A percentile compares a stretch with the other conserved stretches of the same genome.
These are phyloP conservation scores for Sodiomyces alkalinus DNA, from an alignment of 2,329 filamentous ascomycete species.

Conservation along the genomic window DNA sequence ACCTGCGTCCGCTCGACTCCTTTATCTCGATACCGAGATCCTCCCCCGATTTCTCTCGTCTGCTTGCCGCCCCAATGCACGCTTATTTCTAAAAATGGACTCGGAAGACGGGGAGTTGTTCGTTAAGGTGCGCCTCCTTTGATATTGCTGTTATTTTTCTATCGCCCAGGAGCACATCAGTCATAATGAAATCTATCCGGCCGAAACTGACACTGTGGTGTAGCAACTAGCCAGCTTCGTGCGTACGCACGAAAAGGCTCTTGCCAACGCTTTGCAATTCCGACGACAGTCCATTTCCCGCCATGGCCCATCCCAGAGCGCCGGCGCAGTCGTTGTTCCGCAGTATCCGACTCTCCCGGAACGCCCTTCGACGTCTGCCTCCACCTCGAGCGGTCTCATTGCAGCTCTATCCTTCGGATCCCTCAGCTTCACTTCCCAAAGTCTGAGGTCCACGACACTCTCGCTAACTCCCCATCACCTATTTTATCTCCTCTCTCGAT, in stretches of 20 bases:
- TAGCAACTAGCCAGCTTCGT: constrained; percentile 94
- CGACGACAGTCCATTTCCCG: constrained; percentile 55
- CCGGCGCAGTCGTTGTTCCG: constrained; percentile 40
- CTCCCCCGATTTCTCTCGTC: too few species aligned
- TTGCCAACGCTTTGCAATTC: constrained; percentile 88
- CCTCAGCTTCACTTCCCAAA: constrained; percentile 71
- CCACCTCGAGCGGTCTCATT: constrained; percentile 61
- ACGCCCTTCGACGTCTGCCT: constrained; percentile 48
- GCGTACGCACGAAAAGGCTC: constrained; percentile 89
- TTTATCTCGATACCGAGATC: too few species aligned
- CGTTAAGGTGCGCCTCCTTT: constrained; percentile 50
- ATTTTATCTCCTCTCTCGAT: constrained; percentile 88
- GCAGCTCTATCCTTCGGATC: constrained; percentile 77
- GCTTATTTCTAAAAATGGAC: constrained; percentile 49
- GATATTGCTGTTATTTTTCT: neutral
- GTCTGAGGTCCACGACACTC: constrained; percentile 76
- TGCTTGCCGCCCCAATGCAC: constrained; percentile 37
- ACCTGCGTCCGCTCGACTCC: too few species aligned
- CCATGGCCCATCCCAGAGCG: constrained; percentile 53
- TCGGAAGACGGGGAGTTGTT: constrained; percentile 83
- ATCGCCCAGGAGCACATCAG: neutral
- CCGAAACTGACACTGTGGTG: constrained; percentile 16
- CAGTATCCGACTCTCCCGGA: constrained; percentile 42
- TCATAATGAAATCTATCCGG: constrained; percentile 3
- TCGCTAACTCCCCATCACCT: constrained; percentile 91